Conservation (phyloP, 495 filamentous ascomycete species). For the Neurospora intermedia region DNA sequence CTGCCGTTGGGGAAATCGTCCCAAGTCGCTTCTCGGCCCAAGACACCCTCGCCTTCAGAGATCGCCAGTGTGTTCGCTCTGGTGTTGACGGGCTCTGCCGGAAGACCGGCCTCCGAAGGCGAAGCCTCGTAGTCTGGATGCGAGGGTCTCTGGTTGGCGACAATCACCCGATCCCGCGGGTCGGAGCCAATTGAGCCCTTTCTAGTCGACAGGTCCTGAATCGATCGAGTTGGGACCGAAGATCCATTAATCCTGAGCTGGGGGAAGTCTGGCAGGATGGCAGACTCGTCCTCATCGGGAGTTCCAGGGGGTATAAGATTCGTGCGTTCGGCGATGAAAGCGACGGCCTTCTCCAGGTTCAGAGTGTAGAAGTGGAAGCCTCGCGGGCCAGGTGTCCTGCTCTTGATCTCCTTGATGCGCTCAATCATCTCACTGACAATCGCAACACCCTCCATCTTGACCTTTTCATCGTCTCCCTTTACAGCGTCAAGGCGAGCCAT, state of each 20-base stretch:
- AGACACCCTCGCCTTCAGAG: slow-evolving; percentile 80
- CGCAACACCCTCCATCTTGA: slow-evolving; percentile 65
- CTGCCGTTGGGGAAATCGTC: slow-evolving; percentile 97
- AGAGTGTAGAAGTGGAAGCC: slow-evolving; percentile 98
- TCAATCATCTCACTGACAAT: slow-evolving; percentile 62
- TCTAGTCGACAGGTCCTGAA: slow-evolving; percentile 20
- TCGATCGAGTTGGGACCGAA: slow-evolving; percentile 9
- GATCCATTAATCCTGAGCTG: slow-evolving; percentile 24
- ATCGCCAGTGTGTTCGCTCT: slow-evolving; percentile 80
- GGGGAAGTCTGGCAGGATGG: slow-evolving; percentile 24
- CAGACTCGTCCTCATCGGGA: slow-evolving; percentile 27
- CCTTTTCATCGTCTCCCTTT: slow-evolving; percentile 82
- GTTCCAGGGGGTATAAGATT: slow-evolving; percentile 62
- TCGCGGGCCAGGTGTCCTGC: slow-evolving; percentile 37
- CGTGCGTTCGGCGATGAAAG: slow-evolving; percentile 79
- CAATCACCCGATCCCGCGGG: slow-evolving; percentile 76
- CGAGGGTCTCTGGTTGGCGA: slow-evolving; percentile 44
- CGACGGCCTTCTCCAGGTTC: slow-evolving; percentile 91
- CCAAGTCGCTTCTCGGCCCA: slow-evolving; percentile 95
- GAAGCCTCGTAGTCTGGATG: slow-evolving; percentile 55
- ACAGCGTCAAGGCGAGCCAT: slow-evolving; percentile 64
- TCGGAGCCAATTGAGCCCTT: slow-evolving; percentile 46
- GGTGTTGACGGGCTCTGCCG: slow-evolving; percentile 46
- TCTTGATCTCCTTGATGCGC: slow-evolving; percentile 52
- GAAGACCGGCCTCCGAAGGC: slow-evolving; percentile 52